Evolutionary conservation across 805 yeast species (phyloP), one percentile per base, ranked within the genome.

Genomic region (Schizosaccharomyces cryophilus): DNA sequence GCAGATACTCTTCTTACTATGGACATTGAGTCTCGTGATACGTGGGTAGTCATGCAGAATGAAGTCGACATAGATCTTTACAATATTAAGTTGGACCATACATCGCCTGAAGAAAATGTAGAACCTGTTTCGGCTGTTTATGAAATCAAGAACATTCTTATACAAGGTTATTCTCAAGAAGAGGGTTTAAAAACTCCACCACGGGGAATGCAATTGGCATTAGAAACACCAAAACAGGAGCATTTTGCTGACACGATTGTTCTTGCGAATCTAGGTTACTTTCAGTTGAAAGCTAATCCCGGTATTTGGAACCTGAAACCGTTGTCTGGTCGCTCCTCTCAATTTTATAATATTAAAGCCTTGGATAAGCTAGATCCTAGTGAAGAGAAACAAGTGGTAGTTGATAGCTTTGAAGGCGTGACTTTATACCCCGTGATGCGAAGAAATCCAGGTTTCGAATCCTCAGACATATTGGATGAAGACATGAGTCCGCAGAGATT

Each of bases 201-300:
- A 0, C 72, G 77, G 0, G 85, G 84, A 0, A 66, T 83, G 17
- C 73, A 76, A 3, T 66, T 87, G 2, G 74, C 75, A 24, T 67
- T 82, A 0, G 42, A 24, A 9, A 40, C 26, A 5, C 3, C 6
- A 2, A 5, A n/a, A 7, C 35, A 47, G 4, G 17, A 11, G 7
- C 30, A 45, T 21, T 54, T 64, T n/a, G 64, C 77, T 0, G 87
- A 82, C 64, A 83, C 95, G 0, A 73, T 72, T 47, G 81, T 88
- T 0, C 85, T 90, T 93, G 77, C 82, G 0, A 83, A 85, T 48
- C 74, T 83, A 64, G 96, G 96, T 0, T 90, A 90, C 69, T 79
- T 84, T 61, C 96, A 89, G 70, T 73, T 93, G 58, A 79, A 79
- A 64, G 81, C 84, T 0, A 75, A 74, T 60, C 93, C 94, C 0